Percentiles rank a stretch among this genome's conserved stretches.
Conservation (phyloP, 208 protist species). For the Crithidia acanthocephali region DNA sequence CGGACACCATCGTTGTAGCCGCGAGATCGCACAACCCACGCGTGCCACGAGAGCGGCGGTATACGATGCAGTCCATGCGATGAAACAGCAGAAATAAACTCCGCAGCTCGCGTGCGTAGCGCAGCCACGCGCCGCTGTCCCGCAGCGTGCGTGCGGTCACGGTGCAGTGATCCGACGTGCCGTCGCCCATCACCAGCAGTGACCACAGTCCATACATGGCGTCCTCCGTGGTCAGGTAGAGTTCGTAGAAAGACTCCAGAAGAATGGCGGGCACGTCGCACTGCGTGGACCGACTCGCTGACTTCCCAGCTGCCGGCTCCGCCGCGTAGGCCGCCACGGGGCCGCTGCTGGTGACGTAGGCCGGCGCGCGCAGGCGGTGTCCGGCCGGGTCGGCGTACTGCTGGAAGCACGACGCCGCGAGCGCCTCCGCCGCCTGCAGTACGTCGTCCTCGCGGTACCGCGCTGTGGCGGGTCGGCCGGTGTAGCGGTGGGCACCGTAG, state of each 20-base stretch:
- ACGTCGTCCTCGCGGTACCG: conserved; percentile 22
- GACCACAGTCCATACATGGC: conserved; percentile 54
- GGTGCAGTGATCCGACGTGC: conserved; percentile 29
- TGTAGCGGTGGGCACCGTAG: conserved; percentile 32
- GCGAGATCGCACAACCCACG: conserved; percentile 22
- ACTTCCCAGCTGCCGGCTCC: not conserved
- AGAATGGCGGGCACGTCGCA: conserved; percentile 32
- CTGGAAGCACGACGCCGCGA: conserved; percentile 49
- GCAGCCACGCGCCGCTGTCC: conserved; percentile 14
- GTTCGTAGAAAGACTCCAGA: conserved; percentile 43
- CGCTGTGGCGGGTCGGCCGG: not conserved
- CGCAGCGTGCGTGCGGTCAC: conserved; percentile 5
- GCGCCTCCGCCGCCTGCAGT: conserved; percentile 46
- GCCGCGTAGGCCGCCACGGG: conserved; percentile 11
- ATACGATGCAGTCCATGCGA: conserved; percentile 33
- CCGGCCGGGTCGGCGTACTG: conserved; percentile 32
- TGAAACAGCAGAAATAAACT: conserved; percentile 32
- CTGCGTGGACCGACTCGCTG: not conserved
- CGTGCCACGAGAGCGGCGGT: conserved; percentile 31
- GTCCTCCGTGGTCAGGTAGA: conserved; percentile 46
- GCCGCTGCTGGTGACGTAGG: conserved; percentile 26
- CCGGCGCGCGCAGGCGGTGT: conserved; percentile 11
- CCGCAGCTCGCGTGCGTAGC: conserved; percentile 34
- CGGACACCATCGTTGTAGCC: conserved; percentile 24
- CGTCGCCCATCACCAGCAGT: conserved; percentile 37